Base-by-base conservation (phyloP, 257 asterid species). In the Vinca minor region DNA sequence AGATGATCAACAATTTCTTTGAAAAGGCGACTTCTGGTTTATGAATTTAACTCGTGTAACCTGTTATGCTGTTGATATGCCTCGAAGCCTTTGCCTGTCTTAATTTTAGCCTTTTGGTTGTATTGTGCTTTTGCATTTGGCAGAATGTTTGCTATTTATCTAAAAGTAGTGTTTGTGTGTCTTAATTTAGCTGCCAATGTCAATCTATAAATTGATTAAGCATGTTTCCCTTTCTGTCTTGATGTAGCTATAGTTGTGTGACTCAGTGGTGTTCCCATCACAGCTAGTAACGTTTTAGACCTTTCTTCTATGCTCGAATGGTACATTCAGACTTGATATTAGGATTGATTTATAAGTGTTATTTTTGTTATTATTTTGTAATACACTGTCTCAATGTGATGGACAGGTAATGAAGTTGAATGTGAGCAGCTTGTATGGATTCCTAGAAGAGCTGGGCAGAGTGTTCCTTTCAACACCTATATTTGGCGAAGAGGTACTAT, bases 401-500 rank as follows among this genome's bases (percentile, higher is more conserved):
- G 79, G 55, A 61, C 88, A 92, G 98, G 98, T 70, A 92, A 92
- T 79, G 98, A 92, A 79, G 98, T 92, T 75, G 98, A 92, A 74
- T 92, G 98, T 60, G 98, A 89, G 81, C 97, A 92, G 71, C 85
- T 92, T 73, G 91, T 92, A 53, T 92, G 98, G 98, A 72, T 87
- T 79, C 95, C 96, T 46, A 84, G 80, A 81, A 84, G 65, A 72
- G 70, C 81, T 46, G 87, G 87, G 69, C 94, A 81, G 77, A 89
- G 94, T 72, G 84, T 87, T 76, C 97, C 98, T 73, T 92, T 92
- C 69, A 92, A 77, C 77, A 84, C 88, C 34, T 92, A 92, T 67
- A 82, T 89, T 62, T 92, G 98, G 97, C 89, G 98, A 69, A 81
- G 98, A 82, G 98, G 98, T 61, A 92, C 98, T 46, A 92, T 92